A percentile compares a stretch with the other conserved stretches of the same genome.
Conservation (phyloP, 441 rosid genomes). For the Erodium texanum region DNA sequence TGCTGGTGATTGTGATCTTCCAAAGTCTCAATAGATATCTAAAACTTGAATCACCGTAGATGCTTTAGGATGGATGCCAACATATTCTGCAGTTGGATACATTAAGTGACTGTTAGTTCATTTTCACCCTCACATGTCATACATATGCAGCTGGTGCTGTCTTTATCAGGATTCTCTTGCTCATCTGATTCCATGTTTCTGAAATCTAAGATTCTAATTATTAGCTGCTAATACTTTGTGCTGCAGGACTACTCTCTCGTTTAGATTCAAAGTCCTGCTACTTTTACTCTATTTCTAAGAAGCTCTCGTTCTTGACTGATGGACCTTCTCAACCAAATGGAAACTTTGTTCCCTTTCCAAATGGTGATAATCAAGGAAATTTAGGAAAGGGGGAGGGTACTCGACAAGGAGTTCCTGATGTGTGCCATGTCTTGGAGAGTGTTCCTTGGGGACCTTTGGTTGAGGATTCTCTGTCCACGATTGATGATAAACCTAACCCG, state of each 20-base stretch:
- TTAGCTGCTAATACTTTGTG: not conserved
- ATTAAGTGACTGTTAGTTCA: too few species aligned
- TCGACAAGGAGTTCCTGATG: slow-evolving; percentile 38
- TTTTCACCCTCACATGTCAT: too few species aligned
- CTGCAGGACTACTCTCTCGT: slow-evolving; percentile 32
- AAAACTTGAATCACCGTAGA: not conserved
- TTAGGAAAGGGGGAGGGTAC: slow-evolving; percentile 25
- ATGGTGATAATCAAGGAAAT: slow-evolving; percentile 26
- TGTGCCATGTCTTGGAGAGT: slow-evolving; percentile 45
- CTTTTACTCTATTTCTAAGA: slow-evolving; percentile 21
- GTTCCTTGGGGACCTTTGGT: slow-evolving; percentile 63
- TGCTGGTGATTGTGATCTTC: not conserved
- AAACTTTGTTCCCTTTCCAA: slow-evolving; percentile 15
- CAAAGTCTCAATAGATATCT: not conserved
- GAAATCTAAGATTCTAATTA: slow-evolving; percentile 6
- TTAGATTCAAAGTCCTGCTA: slow-evolving; percentile 18
- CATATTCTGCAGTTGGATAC: too few species aligned
- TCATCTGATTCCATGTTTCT: not conserved
- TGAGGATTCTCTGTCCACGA: slow-evolving; percentile 46
- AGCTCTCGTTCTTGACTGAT: slow-evolving; percentile 31
- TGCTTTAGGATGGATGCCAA: not conserved
- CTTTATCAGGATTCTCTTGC: not conserved
- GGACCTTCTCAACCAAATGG: slow-evolving; percentile 27
- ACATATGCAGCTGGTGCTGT: too few species aligned
- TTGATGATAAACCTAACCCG: slow-evolving; percentile 46